Conservation (phyloP, 441 rosid species). For the Pelargonium hybrid region DNA sequence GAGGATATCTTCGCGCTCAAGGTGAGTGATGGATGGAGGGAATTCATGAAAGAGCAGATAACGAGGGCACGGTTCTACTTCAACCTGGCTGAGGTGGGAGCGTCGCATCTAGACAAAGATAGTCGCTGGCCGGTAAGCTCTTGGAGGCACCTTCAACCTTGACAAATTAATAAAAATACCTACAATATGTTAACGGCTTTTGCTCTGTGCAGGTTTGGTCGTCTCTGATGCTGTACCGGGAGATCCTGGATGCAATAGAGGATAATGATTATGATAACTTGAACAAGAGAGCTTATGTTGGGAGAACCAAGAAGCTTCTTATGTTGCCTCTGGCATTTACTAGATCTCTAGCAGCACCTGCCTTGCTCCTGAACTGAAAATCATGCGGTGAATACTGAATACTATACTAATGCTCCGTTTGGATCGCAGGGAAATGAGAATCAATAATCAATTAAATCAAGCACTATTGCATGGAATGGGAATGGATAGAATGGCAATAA, state of each 20-base stretch:
- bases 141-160: no score
- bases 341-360: constrained; percentile 13
- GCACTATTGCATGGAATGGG: no score
- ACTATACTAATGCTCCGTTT: no score
- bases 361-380: constrained; percentile 4
- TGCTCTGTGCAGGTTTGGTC: constrained; percentile 38
- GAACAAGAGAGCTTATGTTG: constrained; percentile 34
- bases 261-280: constrained; percentile 38
- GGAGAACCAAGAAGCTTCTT: constrained; percentile 32
- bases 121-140: constrained; percentile 39
- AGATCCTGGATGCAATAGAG: constrained; percentile 37
- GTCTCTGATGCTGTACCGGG: constrained; percentile 29
- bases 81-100: constrained; percentile 38
- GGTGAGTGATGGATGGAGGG: constrained; percentile 37
- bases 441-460: no score
- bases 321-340: constrained; percentile 32
- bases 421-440: no score
- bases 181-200: no score
- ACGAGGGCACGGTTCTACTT: constrained; percentile 41
- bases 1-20: constrained; percentile 32
- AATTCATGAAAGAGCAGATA: constrained; percentile 39
- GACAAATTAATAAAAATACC: no score
- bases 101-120: constrained; percentile 33
- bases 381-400: background rate
- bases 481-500: no score